phyloP scores from a whole-genome alignment of 371 early-diverging fungal genomes.

The Phascolomyces articulosus region DNA sequence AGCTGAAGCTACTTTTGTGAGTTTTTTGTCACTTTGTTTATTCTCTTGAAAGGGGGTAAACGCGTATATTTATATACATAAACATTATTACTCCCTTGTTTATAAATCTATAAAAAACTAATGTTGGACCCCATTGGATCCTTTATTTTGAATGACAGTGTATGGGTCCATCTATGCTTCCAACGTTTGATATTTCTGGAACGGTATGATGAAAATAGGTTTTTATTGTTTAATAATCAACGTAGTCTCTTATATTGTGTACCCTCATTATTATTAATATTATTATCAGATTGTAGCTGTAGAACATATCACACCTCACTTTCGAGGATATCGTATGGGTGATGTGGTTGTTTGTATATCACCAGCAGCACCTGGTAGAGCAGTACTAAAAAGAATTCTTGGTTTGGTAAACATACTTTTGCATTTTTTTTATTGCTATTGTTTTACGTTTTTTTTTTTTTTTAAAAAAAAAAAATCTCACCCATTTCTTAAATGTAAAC shows the following conservation, averaged over 20 bases:
- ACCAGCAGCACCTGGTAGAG: slow-evolving; percentile 64
- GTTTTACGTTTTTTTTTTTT: background rate
- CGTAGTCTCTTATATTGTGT: no score
- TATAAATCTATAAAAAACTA: no score
- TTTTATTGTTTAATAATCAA: no score
- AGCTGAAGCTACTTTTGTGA: slow-evolving; percentile 73
- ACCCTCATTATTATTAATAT: no score
- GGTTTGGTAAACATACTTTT: slow-evolving; percentile 60
- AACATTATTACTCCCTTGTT: no score
- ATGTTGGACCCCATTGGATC: no score
- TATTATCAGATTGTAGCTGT: slow-evolving; percentile 57
- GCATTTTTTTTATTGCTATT: background rate
- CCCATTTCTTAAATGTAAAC: background rate
- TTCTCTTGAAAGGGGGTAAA: no score
- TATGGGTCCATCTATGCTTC: slow-evolving; percentile 88
- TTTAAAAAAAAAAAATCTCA: no score
- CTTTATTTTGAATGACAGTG: slow-evolving; percentile 51
- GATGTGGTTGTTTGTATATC: slow-evolving; percentile 79
- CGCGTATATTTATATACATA: no score
- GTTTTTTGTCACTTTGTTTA: background rate
- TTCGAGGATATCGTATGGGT: slow-evolving; percentile 59
- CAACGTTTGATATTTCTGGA: slow-evolving; percentile 74
- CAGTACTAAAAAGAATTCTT: slow-evolving; percentile 78
- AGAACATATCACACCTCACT: slow-evolving; percentile 64
- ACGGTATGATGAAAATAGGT: no score